Percentiles rank a stretch among this genome's conserved stretches.
These are phyloP conservation scores for Cymbomonas tetramitiformis DNA, from an alignment of 139 green algal genomes.

Conservation along the genomic window DNA sequence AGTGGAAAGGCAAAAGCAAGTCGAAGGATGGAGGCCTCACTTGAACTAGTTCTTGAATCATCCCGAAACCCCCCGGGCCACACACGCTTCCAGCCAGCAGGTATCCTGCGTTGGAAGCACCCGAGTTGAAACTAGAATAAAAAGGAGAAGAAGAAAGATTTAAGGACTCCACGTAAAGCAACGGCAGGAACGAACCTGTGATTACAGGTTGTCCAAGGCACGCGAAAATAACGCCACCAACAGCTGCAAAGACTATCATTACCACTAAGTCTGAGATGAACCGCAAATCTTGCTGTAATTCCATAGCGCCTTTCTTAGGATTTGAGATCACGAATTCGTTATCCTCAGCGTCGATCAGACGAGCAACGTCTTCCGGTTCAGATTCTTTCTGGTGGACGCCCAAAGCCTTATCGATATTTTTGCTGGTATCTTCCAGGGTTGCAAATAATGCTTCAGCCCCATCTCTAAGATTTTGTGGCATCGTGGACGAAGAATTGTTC, in stretches of 20 bases:
- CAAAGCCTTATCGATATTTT: too few relatives aligned
- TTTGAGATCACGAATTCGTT: constrained; percentile 96
- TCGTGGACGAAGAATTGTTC: too few relatives aligned
- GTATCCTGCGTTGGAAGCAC: constrained; percentile 73
- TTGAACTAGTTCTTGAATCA: constrained; percentile 70
- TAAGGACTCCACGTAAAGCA: neutral
- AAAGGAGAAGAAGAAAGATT: neutral
- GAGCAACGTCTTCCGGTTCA: constrained; percentile 68
- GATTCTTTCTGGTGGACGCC: too few relatives aligned
- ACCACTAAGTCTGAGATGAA: constrained; percentile 3
- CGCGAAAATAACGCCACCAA: constrained; percentile 55
- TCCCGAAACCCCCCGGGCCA: constrained; percentile 68
- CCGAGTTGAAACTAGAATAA: constrained; percentile 1
- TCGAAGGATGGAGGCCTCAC: constrained; percentile 23
- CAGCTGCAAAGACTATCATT: constrained; percentile 29
- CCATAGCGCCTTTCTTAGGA: constrained; percentile 50
- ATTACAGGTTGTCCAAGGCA: constrained; percentile 71
- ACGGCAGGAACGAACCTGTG: neutral
- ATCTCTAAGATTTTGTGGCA: too few relatives aligned
- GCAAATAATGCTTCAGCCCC: too few relatives aligned
- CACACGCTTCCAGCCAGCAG: constrained; percentile 77
- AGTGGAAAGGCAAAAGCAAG: too few relatives aligned
- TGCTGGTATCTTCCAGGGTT: too few relatives aligned
- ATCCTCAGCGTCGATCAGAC: constrained; percentile 86
- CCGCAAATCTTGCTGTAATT: constrained; percentile 50